These are phyloP conservation scores for Malus hybrid DNA, from an alignment of 331 rosid species.

Conservation along the genomic window DNA sequence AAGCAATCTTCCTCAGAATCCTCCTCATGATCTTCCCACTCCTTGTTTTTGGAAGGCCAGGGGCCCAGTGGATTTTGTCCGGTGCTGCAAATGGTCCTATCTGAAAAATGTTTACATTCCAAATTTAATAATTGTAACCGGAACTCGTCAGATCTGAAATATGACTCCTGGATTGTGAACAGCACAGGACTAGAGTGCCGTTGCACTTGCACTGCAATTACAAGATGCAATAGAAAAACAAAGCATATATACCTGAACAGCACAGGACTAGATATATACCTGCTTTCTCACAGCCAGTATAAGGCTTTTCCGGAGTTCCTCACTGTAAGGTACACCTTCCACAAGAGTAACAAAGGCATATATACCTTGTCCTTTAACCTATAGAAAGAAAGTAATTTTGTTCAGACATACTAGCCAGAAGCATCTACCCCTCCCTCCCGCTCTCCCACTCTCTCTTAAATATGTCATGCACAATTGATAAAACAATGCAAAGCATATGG, in stretches of 20 bases:
- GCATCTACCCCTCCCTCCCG: neutral
- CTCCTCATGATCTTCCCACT: constrained; percentile 99
- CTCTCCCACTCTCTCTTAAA: neutral
- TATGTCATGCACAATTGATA: neutral
- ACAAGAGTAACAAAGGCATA: constrained; percentile 89
- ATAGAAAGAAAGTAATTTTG: constrained; percentile 14
- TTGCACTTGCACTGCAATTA: neutral
- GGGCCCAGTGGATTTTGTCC: constrained; percentile 97
- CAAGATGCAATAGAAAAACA: constrained; percentile 1
- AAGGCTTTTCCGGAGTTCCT: constrained; percentile 77
- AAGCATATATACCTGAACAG: too few relatives aligned
- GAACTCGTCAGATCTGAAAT: neutral
- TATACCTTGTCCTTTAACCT: constrained; percentile 96
- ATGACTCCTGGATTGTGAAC: neutral
- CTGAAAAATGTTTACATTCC: constrained; percentile 39
- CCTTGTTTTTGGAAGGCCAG: constrained; percentile 97
- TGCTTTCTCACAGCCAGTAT: constrained; percentile 65
- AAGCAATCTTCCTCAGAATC: constrained; percentile 86
- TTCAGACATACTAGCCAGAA: constrained; percentile 2
- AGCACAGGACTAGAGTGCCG: neutral
- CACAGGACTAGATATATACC: constrained; percentile 33
- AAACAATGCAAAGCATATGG: neutral
- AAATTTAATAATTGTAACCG: neutral
- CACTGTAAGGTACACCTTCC: constrained; percentile 84
- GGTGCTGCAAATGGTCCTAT: constrained; percentile 99